These are phyloP conservation scores for Melaleuca quinquenervia DNA, from an alignment of 345 rosid species.

Conservation along the genomic window DNA sequence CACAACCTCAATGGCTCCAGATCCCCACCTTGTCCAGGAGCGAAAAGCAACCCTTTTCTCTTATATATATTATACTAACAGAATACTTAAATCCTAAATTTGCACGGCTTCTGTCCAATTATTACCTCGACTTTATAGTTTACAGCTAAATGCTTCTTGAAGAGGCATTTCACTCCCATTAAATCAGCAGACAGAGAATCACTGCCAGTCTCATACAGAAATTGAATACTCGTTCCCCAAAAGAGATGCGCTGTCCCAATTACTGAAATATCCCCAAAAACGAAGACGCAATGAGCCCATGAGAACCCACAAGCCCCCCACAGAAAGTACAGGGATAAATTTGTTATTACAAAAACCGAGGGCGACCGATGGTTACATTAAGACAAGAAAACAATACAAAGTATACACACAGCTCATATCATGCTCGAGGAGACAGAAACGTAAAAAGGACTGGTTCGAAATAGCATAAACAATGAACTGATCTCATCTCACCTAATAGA, in stretches of 20 bases:
- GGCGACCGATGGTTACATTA: background rate
- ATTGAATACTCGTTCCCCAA: background rate
- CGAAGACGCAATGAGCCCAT: background rate
- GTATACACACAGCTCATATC: background rate
- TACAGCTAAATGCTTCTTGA: background rate
- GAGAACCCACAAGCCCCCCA: background rate
- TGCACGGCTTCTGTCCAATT: background rate
- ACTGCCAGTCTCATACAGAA: background rate
- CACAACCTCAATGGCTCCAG: background rate
- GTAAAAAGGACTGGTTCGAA: background rate
- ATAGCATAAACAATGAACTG: background rate
- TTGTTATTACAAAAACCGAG: background rate
- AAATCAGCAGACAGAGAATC: background rate
- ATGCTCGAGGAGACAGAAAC: background rate
- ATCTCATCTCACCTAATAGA: constrained; percentile 36
- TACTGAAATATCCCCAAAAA: background rate
- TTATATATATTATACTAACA: background rate
- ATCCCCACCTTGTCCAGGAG: background rate
- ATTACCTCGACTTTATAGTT: background rate
- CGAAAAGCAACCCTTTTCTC: background rate
- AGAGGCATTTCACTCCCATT: background rate
- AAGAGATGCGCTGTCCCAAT: background rate
- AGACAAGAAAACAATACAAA: background rate
- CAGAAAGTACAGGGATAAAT: background rate
- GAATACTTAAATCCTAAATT: background rate